Percentiles rank a stretch among this genome's conserved stretches.
These are phyloP conservation scores for Schizosaccharomyces octosporus DNA, from an alignment of 805 yeast species.

Conservation along the genomic window DNA sequence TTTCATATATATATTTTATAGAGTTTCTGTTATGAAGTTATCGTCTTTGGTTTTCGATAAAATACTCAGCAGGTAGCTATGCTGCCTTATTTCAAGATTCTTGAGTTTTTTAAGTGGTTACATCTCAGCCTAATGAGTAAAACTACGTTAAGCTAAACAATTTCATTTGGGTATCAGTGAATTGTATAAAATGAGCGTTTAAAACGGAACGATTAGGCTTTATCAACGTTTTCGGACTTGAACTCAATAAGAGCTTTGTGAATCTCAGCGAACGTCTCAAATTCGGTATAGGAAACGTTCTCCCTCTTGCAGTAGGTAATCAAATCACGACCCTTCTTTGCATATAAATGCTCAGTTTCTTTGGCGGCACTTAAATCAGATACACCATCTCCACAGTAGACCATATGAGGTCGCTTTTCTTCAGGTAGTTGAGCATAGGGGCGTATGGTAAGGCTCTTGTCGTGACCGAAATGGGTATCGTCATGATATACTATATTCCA, in stretches of 20 bases:
- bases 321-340: constrained; percentile 76
- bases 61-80: too few relatives aligned
- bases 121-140: too few relatives aligned
- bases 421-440: constrained; percentile 16
- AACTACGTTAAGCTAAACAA: too few relatives aligned
- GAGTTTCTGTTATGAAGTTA: too few relatives aligned
- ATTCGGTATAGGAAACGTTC: constrained; percentile 62
- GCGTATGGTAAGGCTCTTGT: constrained; percentile 62
- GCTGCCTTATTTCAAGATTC: too few relatives aligned
- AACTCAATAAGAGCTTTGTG: constrained; percentile 13
- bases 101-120: too few relatives aligned
- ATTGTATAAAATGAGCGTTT: too few relatives aligned
- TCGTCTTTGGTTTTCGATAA: too few relatives aligned
- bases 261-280: constrained; percentile 54
- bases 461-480: constrained; percentile 79
- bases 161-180: too few relatives aligned
- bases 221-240: too few relatives aligned
- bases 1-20: too few relatives aligned
- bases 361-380: constrained; percentile 85
- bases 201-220: too few relatives aligned
- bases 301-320: constrained; percentile 63
- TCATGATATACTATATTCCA: constrained; percentile 80
- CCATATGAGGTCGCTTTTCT: constrained; percentile 33
- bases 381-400: constrained; percentile 96
- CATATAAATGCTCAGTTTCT: constrained; percentile 80